Evolutionary conservation across 768 basidiomycete species (phyloP).

Genomic region (Tricholoma terreum): DNA sequence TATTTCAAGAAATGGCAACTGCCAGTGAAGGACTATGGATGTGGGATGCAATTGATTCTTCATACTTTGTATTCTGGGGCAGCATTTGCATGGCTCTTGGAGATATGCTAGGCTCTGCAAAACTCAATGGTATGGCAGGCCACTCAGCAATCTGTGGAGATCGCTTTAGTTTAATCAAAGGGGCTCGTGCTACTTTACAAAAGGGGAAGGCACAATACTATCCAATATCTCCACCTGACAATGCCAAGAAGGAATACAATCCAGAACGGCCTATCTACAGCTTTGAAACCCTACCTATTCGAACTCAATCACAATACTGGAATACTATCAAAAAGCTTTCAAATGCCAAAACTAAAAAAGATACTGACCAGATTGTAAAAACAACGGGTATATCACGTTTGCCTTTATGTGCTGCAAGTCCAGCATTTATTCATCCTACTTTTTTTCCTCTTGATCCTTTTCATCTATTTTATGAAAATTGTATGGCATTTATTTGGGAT

Average conservation of each 20-base stretch:
- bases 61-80: slow-evolving; percentile 19
- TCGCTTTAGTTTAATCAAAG: slow-evolving; percentile 24
- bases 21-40: slow-evolving; percentile 30
- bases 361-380: background rate
- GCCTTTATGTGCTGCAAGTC: background rate
- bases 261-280: slow-evolving; percentile 12
- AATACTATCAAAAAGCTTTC: background rate
- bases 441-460: background rate
- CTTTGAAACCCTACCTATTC: background rate
- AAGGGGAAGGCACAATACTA: slow-evolving; percentile 27
- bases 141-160: slow-evolving; percentile 29
- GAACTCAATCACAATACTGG: background rate
- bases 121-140: slow-evolving; percentile 28
- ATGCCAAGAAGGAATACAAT: slow-evolving; percentile 16
- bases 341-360: background rate
- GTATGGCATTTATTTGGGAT: background rate
- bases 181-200: slow-evolving; percentile 18
- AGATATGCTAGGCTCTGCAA: slow-evolving; percentile 33
- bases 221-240: slow-evolving; percentile 20
- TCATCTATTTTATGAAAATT: background rate
- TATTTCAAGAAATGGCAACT: slow-evolving; percentile 27
- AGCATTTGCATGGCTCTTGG: slow-evolving; percentile 21
- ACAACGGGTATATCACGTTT: background rate
- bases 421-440: background rate
- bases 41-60: slow-evolving; percentile 27